These are phyloP conservation scores for Arthrobotrys musiformis DNA, from an alignment of 2,329 filamentous ascomycete species.

Conservation along the genomic window DNA sequence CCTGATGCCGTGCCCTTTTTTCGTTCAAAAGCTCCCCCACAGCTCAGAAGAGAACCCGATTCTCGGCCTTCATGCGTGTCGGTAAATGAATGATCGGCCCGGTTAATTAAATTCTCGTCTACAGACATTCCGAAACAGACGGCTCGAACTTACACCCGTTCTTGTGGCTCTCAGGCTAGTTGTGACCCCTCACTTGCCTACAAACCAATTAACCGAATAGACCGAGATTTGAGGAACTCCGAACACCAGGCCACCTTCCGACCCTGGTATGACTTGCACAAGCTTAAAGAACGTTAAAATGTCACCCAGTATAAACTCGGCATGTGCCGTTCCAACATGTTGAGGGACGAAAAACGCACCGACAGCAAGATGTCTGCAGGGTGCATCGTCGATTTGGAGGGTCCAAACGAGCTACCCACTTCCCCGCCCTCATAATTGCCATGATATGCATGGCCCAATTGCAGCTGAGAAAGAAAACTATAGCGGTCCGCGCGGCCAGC, in stretches of 20 bases:
- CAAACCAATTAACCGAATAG: constrained; percentile 15
- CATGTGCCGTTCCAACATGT: constrained; percentile 35
- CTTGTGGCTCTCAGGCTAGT: background rate
- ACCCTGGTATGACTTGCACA: constrained; percentile 6
- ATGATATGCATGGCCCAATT: background rate
- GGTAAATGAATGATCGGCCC: constrained; percentile 21
- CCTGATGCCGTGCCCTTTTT: background rate
- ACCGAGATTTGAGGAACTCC: constrained; percentile 48
- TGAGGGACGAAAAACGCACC: constrained; percentile 25
- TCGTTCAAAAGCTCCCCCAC: constrained; percentile 8
- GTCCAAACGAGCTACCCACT: constrained; percentile 9
- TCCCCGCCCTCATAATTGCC: constrained; percentile 18
- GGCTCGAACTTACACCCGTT: background rate
- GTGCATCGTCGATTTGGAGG: constrained; percentile 1
- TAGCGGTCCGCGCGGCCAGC: constrained; percentile 39
- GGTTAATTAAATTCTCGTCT: constrained; percentile 15
- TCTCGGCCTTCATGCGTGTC: constrained; percentile 1
- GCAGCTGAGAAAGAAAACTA: background rate
- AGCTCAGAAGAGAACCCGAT: too few relatives aligned
- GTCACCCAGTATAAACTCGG: background rate
- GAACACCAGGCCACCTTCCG: constrained; percentile 21
- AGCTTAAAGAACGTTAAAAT: background rate
- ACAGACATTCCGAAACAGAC: constrained; percentile 26
- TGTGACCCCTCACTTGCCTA: background rate
- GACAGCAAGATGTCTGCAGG: constrained; percentile 2